phyloP scores from a whole-genome alignment of 2,329 filamentous ascomycete genomes.

The Colletotrichum costaricense region DNA sequence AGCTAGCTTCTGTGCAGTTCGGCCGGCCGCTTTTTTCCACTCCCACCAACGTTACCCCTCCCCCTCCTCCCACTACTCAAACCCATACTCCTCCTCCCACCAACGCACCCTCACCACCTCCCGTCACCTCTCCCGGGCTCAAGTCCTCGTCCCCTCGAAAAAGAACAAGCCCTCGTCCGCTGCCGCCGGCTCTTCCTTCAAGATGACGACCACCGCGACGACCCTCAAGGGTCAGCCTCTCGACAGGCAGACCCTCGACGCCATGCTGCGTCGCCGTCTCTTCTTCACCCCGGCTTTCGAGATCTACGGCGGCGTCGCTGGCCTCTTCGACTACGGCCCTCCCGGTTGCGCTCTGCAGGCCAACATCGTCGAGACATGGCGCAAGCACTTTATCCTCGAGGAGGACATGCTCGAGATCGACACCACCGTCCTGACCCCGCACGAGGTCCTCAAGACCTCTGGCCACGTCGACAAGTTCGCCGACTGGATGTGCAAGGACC shows the following conservation, averaged over 20 bases:
- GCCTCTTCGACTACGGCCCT: conserved; percentile 94
- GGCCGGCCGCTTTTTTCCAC: conserved; percentile 36
- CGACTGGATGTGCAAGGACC: conserved; percentile 99
- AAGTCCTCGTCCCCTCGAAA: conserved; percentile 31
- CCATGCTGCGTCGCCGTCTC: conserved; percentile 85
- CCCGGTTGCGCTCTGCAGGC: conserved; percentile 88
- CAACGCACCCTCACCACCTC: conserved; percentile 31
- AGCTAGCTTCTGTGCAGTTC: conserved; percentile 37
- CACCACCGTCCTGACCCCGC: conserved; percentile 92
- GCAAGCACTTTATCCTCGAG: conserved; percentile 92
- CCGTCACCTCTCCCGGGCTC: conserved; percentile 27
- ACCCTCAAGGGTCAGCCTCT: conserved; percentile 92
- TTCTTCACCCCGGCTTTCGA: conserved; percentile 98
- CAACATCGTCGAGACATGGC: conserved; percentile 89
- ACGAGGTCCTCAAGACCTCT: conserved; percentile 93
- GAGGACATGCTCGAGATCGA: conserved; percentile 97
- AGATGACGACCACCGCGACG: conserved; percentile 68
- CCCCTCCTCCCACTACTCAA: conserved; percentile 20
- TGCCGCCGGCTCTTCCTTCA: conserved; percentile 25
- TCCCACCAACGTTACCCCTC: conserved; percentile 33
- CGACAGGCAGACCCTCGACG: conserved; percentile 84
- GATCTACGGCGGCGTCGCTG: conserved; percentile 90
- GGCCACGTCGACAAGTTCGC: conserved; percentile 98
- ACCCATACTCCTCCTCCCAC: conserved; percentile 2
- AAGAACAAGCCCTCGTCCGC: conserved; percentile 8